Evolutionary conservation across 306 rosid species (phyloP), one percentile per base, ranked within the genome.

Genomic region (Abrus precatorius): DNA sequence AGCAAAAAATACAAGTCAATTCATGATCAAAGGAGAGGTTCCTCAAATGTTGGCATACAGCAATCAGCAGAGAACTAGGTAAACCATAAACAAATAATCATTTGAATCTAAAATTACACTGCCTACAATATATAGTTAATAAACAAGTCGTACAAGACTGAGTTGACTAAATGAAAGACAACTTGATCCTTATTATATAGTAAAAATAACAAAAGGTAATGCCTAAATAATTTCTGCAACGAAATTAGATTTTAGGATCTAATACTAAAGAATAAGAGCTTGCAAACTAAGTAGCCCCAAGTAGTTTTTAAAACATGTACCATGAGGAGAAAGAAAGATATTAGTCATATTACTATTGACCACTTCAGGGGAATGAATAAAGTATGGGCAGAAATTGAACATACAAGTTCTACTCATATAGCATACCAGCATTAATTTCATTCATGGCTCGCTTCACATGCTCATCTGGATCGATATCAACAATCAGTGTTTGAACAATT

Each of bases 391-490:
- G 40, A 68, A 70, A 86, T 6, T 67, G 43, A 72, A 75, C 40
- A 33, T 61, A 38, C 3, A 45, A 62, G 66, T 53, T 59, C 50
- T 20, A 69, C 34, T 29, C 77, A 78, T 63, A 59, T 72, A 76
- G 32, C 47, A 40, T 87, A 92, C 98, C 98, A 12, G 99, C 99
- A 76, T 92, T 95, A 80, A 95, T 95, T 84, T 95, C 97, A 74
- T 95, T 95, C 99, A 95, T 95, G 69, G 99, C 99, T 64, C 93
- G 89, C 88, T 95, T 95, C 64, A 92, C 97, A 82, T 84, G 97
- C 80, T 77, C 97, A 53, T 92, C 97, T 45, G 99, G 99, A 82
- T 91, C 97, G 68, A 92, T 91, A 76, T 95, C 97, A 59, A 90
- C 88, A 74, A 95, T 92, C 68, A 95, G 94, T 13, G 97, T 92